Conservation (phyloP, 2,329 filamentous ascomycete species). For the Domatiomyces globalis region DNA sequence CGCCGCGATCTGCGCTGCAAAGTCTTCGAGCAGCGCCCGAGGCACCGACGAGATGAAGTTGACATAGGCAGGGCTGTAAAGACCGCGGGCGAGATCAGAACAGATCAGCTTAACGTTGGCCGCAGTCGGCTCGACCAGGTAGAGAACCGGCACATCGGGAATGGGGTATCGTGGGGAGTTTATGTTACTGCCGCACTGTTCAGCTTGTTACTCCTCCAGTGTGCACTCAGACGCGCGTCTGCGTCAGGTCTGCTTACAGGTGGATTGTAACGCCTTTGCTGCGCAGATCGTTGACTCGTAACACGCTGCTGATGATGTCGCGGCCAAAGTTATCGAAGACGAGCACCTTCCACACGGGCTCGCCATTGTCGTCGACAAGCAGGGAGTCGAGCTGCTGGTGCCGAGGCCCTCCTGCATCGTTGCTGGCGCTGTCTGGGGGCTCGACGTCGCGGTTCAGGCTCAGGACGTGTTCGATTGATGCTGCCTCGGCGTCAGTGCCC, state of each 20-base stretch:
- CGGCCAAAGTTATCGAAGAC: conserved; percentile 86
- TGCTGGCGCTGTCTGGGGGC: conserved; percentile 25
- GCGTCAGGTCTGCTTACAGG: conserved; percentile 44
- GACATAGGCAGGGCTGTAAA: conserved; percentile 89
- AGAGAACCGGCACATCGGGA: conserved; percentile 89
- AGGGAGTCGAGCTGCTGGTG: conserved; percentile 39
- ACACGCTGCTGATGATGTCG: conserved; percentile 92
- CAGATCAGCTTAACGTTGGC: conserved; percentile 73
- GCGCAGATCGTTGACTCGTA: conserved; percentile 83
- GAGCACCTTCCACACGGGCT: conserved; percentile 94
- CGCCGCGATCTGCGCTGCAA: conserved; percentile 72
- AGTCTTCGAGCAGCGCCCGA: conserved; percentile 81
- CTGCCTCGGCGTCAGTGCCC: conserved; percentile 33
- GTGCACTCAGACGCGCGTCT: too few relatives aligned
- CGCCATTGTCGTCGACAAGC: conserved; percentile 59
- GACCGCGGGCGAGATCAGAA: conserved; percentile 65
- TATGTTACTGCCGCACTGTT: conserved; percentile 49
- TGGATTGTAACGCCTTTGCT: conserved; percentile 94
- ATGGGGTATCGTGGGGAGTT: conserved; percentile 72
- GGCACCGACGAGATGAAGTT: conserved; percentile 95
- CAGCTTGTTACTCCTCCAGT: conserved; percentile 2
- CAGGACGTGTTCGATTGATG: conserved; percentile 85
- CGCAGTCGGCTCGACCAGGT: conserved; percentile 78
- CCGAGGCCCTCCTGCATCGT: conserved; percentile 2
- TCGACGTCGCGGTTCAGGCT: conserved; percentile 69